These are phyloP conservation scores for Amylocarpus encephaloides DNA, from an alignment of 2,329 filamentous ascomycete species.

Conservation along the genomic window DNA sequence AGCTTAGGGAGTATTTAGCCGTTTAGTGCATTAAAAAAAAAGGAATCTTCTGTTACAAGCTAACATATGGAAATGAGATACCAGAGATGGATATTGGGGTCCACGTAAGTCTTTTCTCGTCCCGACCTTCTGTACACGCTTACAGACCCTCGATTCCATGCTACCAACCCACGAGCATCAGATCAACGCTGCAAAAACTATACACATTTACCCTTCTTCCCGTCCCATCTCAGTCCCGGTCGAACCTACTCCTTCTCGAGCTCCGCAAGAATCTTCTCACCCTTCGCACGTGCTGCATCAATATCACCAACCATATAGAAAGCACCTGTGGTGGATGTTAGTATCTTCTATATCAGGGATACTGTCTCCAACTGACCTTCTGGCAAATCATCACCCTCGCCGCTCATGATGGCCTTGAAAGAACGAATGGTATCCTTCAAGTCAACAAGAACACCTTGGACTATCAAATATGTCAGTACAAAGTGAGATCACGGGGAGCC, in stretches of 20 bases:
- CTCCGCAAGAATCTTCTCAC: conserved; percentile 99
- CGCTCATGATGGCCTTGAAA: conserved; percentile 82
- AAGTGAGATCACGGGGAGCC: background rate
- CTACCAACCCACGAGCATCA: conserved; percentile 9
- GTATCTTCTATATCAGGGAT: conserved; percentile 2
- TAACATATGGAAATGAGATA: conserved; percentile 20
- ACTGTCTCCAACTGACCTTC: conserved; percentile 42
- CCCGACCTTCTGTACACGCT: conserved; percentile 20
- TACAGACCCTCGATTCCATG: conserved; percentile 6
- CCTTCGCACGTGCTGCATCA: conserved; percentile 87
- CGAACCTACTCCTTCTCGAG: conserved; percentile 38
- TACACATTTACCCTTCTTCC: conserved; percentile 12
- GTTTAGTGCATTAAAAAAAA: conserved; percentile 4
- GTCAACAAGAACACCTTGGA: conserved; percentile 89
- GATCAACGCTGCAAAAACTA: conserved; percentile 13
- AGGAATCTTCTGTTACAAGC: conserved; percentile 16
- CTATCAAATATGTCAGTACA: conserved; percentile 1
- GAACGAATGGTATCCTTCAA: conserved; percentile 96
- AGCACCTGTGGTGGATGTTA: conserved; percentile 22
- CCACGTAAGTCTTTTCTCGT: conserved; percentile 19
- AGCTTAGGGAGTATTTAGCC: too few species aligned
- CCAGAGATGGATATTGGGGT: conserved; percentile 19
- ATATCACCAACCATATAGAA: conserved; percentile 76
- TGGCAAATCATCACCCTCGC: conserved; percentile 92
- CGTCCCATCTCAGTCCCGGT: conserved; percentile 1